Conservation (phyloP, 1,284 basidiomycete genomes). For the Cryptococcus sp. region DNA sequence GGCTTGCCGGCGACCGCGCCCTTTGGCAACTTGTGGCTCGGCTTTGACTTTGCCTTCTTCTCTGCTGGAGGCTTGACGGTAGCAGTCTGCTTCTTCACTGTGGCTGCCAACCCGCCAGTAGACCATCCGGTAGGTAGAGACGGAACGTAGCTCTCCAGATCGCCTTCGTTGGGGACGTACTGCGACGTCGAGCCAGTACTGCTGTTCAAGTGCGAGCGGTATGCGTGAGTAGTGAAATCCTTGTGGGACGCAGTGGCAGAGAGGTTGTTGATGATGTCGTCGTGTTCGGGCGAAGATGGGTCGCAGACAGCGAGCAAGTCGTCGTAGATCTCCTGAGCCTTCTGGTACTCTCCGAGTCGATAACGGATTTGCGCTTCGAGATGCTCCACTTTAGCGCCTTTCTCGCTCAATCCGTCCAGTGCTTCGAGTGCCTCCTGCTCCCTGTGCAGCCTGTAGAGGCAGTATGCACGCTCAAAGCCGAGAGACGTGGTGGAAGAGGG, state of each 20-base stretch:
- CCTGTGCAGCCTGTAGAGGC: slow-evolving; percentile 73
- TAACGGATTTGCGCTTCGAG: slow-evolving; percentile 82
- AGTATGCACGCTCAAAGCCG: slow-evolving; percentile 75
- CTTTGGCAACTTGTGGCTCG: slow-evolving; percentile 50
- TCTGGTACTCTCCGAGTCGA: slow-evolving; percentile 71
- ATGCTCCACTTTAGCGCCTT: slow-evolving; percentile 69
- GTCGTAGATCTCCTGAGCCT: slow-evolving; percentile 72
- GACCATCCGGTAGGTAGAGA: slow-evolving; percentile 47
- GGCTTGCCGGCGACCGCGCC: slow-evolving; percentile 41
- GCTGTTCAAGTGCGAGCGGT: slow-evolving; percentile 56
- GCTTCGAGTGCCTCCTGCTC: slow-evolving; percentile 66
- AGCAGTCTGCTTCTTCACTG: slow-evolving; percentile 20
- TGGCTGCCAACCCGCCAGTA: slow-evolving; percentile 17
- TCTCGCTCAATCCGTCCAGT: slow-evolving; percentile 57
- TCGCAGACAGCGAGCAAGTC: slow-evolving; percentile 73
- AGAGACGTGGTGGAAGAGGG: slow-evolving; percentile 30
- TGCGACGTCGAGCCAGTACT: slow-evolving; percentile 20
- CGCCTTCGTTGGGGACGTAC: slow-evolving; percentile 28
- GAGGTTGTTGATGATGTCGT: slow-evolving; percentile 80
- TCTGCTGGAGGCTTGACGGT: slow-evolving; percentile 16
- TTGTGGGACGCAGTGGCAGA: slow-evolving; percentile 74
- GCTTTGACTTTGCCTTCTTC: slow-evolving; percentile 28
- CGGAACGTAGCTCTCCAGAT: slow-evolving; percentile 44
- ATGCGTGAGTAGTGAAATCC: slow-evolving; percentile 74
- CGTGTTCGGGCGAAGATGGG: slow-evolving; percentile 79